A percentile compares a stretch with the other conserved stretches of the same genome.
phyloP scores from a whole-genome alignment of 345 rosid species.

The Nasturtium officinale region DNA sequence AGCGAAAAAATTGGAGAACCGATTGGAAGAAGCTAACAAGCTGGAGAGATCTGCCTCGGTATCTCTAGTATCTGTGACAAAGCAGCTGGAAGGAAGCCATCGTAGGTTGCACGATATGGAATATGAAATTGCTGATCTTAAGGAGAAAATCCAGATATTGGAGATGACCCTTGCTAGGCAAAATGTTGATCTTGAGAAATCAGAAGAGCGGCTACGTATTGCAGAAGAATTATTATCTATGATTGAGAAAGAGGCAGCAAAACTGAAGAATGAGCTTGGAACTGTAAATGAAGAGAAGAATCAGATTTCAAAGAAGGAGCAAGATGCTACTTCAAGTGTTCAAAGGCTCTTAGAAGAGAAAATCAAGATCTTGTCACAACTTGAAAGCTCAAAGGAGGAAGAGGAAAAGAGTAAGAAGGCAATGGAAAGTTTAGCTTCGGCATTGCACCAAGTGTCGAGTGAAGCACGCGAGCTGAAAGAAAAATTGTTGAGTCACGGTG shows the following conservation, averaged over 20 bases:
- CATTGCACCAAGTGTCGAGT: slow-evolving; percentile 83
- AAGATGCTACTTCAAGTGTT: slow-evolving; percentile 72
- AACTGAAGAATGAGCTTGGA: slow-evolving; percentile 65
- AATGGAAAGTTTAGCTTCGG: slow-evolving; percentile 91
- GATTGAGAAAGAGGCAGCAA: slow-evolving; percentile 47
- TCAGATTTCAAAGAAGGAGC: slow-evolving; percentile 67
- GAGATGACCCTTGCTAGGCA: slow-evolving; percentile 64
- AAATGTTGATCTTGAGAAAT: slow-evolving; percentile 61
- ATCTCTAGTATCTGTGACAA: slow-evolving; percentile 72
- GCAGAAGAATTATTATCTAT: slow-evolving; percentile 59
- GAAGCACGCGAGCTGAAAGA: slow-evolving; percentile 91
- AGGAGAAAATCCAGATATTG: slow-evolving; percentile 65
- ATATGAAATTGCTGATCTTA: slow-evolving; percentile 60
- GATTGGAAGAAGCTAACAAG: slow-evolving; percentile 56
- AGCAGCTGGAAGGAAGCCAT: slow-evolving; percentile 70
- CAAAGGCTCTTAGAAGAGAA: slow-evolving; percentile 74
- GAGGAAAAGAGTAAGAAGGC: slow-evolving; percentile 96
- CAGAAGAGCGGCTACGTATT: slow-evolving; percentile 44
- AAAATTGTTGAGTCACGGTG: slow-evolving; percentile 55
- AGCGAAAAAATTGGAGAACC: slow-evolving; percentile 63
- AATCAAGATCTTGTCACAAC: slow-evolving; percentile 60
- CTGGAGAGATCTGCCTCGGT: slow-evolving; percentile 79
- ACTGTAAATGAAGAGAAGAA: slow-evolving; percentile 67
- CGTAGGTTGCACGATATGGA: slow-evolving; percentile 67
- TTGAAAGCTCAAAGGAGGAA: slow-evolving; percentile 70